phyloP scores from a whole-genome alignment of 2,329 filamentous ascomycete genomes.

The Ascomycota sp. region DNA sequence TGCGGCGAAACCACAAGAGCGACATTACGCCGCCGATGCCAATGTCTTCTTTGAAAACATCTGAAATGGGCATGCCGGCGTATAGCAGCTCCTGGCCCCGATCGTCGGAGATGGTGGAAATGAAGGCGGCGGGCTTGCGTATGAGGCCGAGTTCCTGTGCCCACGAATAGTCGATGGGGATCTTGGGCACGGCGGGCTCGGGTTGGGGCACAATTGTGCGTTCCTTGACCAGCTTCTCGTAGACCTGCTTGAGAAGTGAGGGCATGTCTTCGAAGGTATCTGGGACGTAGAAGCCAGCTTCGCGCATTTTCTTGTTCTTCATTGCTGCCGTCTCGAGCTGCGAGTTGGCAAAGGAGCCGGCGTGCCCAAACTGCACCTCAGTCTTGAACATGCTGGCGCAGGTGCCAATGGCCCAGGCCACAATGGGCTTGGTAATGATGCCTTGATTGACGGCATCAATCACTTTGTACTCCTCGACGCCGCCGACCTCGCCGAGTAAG shows the following conservation, averaged over 20 bases:
- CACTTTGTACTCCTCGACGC: conserved; percentile 98
- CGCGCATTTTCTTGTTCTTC: conserved; percentile 95
- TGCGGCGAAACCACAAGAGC: conserved; percentile 95
- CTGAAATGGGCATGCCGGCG: conserved; percentile 98
- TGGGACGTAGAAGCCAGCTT: conserved; percentile 83
- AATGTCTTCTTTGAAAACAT: conserved; percentile 97
- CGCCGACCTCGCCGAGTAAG: conserved; percentile 91
- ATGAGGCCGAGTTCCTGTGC: conserved; percentile 97
- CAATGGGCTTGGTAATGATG: conserved; percentile 90
- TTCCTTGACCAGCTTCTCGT: conserved; percentile 66
- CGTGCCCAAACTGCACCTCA: conserved; percentile 97
- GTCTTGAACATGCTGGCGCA: conserved; percentile 99
- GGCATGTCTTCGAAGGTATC: conserved; percentile 95
- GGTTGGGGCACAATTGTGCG: conserved; percentile 67
- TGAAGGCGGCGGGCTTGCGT: conserved; percentile 98
- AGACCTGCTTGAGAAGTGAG: conserved; percentile 50
- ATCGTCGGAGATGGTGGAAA: conserved; percentile 98
- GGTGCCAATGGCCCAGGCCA: conserved; percentile 97
- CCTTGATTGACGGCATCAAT: conserved; percentile 94
- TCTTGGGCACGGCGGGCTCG: conserved; percentile 91
- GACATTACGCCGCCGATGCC: conserved; percentile 99
- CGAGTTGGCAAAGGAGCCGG: conserved; percentile 96
- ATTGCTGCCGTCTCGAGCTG: conserved; percentile 87
- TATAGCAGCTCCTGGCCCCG: conserved; percentile 98
- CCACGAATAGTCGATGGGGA: conserved; percentile 98